These are phyloP conservation scores for Paratrypanosoma confusum DNA, from an alignment of 208 protist genomes.

Conservation along the genomic window DNA sequence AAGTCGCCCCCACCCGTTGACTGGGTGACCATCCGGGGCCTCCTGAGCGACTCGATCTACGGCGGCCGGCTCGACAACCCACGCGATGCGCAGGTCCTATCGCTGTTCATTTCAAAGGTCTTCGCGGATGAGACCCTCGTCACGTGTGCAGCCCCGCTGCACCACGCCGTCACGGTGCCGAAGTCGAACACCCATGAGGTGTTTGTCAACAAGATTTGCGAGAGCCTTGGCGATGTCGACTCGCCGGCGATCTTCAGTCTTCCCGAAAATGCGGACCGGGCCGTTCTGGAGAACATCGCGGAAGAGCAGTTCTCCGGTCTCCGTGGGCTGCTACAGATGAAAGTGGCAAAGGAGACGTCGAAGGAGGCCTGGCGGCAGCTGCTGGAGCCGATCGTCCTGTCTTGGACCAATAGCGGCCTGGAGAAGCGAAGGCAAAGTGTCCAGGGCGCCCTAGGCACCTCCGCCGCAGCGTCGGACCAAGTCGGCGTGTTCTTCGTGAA, in stretches of 20 bases:
- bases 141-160: slow-evolving; percentile 18
- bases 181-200: slow-evolving; percentile 31
- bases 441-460: too few relatives aligned
- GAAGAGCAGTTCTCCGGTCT: slow-evolving; percentile 50
- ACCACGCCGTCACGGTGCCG: slow-evolving; percentile 36
- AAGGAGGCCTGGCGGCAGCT: slow-evolving; percentile 72
- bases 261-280: slow-evolving; percentile 88
- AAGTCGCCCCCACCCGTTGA: slow-evolving; percentile 27
- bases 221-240: slow-evolving; percentile 62
- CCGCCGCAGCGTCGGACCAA: slow-evolving; percentile 18
- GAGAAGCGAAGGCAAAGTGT: too few relatives aligned
- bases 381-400: slow-evolving; percentile 72
- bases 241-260: slow-evolving; percentile 77
- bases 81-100: slow-evolving; percentile 80
- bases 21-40: slow-evolving; percentile 86
- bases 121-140: slow-evolving; percentile 59
- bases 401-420: slow-evolving; percentile 63
- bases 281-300: slow-evolving; percentile 75
- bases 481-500: slow-evolving; percentile 88
- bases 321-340: slow-evolving; percentile 41
- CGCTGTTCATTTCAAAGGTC: slow-evolving; percentile 63
- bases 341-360: slow-evolving; percentile 14
- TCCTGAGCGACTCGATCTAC: slow-evolving; percentile 92
- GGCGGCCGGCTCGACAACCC: slow-evolving; percentile 93
- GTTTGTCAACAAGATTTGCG: slow-evolving; percentile 40